Evolutionary conservation across 805 yeast genomes (phyloP).

Genomic region (Yamadazyma sp.): DNA sequence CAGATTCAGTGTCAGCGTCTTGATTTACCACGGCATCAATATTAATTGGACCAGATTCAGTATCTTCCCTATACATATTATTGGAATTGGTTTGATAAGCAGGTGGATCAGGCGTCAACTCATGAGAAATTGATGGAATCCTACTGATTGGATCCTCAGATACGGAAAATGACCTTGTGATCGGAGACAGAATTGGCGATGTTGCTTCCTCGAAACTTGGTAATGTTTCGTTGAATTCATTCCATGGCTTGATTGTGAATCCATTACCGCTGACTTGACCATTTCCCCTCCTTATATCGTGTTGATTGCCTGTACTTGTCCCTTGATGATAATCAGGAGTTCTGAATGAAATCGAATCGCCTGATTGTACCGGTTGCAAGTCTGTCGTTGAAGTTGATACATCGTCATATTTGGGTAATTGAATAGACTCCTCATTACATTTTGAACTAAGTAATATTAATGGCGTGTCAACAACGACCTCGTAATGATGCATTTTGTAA

Average conservation of each 20-base stretch:
- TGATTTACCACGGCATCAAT: conserved; percentile 28
- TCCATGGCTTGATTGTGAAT: conserved; percentile 27
- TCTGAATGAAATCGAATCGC: conserved; percentile 29
- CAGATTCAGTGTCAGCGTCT: neutral
- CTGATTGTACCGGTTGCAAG: neutral
- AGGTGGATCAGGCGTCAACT: conserved; percentile 9
- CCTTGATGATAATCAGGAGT: conserved; percentile 31
- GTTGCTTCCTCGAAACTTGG: conserved; percentile 70
- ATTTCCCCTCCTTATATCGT: too few species aligned
- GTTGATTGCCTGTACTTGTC: too few species aligned
- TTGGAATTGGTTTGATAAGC: conserved; percentile 9
- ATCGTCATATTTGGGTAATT: conserved; percentile 39
- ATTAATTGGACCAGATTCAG: conserved; percentile 11
- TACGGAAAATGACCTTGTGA: conserved; percentile 34
- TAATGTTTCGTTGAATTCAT: conserved; percentile 22
- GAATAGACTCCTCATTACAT: conserved; percentile 39
- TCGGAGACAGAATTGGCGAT: conserved; percentile 42
- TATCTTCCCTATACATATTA: too few species aligned
- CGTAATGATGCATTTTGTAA: conserved; percentile 64
- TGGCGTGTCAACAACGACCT: conserved; percentile 79
- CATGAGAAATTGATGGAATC: conserved; percentile 21
- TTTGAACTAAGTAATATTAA: conserved; percentile 45
- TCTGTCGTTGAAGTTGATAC: neutral
- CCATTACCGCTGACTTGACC: conserved; percentile 23
- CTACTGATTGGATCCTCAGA: conserved; percentile 38